Evolutionary conservation across 164 flowering plant genomes (phyloP).

Genomic region (Nymphaea thermarum): DNA sequence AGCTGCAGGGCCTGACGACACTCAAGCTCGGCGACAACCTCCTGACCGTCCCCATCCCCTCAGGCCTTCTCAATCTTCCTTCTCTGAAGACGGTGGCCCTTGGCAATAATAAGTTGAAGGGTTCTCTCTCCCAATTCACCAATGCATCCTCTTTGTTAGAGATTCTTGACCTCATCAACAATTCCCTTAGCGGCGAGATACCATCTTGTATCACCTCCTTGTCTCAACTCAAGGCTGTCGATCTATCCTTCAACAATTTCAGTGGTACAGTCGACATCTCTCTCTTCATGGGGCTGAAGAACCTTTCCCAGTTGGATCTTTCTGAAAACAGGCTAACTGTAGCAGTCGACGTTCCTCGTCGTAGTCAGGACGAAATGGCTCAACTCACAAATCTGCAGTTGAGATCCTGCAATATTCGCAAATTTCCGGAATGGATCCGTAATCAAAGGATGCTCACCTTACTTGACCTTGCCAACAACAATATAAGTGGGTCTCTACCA

Average conservation of each 20-base stretch:
- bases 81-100: slow-evolving; percentile 1
- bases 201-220: slow-evolving; percentile 7
- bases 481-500: not conserved
- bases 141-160: not conserved
- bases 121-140: not conserved
- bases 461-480: not conserved
- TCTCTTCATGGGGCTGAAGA: slow-evolving; percentile 1
- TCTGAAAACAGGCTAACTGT: not conserved
- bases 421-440: not conserved
- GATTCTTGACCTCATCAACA: not conserved
- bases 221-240: slow-evolving; percentile 3
- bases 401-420: not conserved
- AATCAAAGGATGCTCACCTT: not conserved
- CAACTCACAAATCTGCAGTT: not conserved
- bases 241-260: slow-evolving; percentile 5
- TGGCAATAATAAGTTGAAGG: not conserved
- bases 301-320: not conserved
- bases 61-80: slow-evolving; percentile 8
- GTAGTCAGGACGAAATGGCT: not conserved
- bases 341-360: not conserved
- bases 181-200: slow-evolving; percentile 8
- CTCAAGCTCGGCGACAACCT: slow-evolving; percentile 1
- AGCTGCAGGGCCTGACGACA: not conserved
- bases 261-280: slow-evolving; percentile 12
- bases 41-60: slow-evolving; percentile 6